Base-by-base conservation (phyloP, 176 grass and related monocot species). In the Elaeis guineensis region DNA sequence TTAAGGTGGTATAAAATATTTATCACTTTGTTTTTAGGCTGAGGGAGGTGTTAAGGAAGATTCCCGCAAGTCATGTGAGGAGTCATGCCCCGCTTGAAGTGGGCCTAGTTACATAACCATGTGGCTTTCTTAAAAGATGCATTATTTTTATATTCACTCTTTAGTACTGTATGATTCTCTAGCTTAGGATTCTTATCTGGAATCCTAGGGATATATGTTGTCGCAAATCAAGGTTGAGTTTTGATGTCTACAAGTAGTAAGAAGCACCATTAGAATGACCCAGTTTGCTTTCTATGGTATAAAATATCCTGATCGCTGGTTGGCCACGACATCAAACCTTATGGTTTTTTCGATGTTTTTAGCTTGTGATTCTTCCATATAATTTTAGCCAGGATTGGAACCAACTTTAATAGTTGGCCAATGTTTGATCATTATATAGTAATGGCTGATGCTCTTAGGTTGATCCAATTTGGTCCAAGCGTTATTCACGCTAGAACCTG, bases 111-210 rank as follows among this genome's bases (percentile, higher is more conserved):
- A 69, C 62, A n/a, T 23, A 51, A 16, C 12, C 61, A 59, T 53
- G 56, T 70, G 6, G 21, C 16, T 39, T 66, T 51, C 57, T 54
- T 54, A 70, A 67, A 66, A 66, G 74, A 19, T 25, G 21, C 4
- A n/a, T 35, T 55, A 48, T 67, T 75, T 78, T 78, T 58, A 78
- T 66, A 19, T 57, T 61, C 17, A 75, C 22, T 35, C 16, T 22
- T 39, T 67, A 67, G 61, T 62, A 71, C 25, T 50, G 60, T 78
- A 71, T 71, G 66, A 74, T 78, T 75, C 2, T 1, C 24, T 21
- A n/a, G 64, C 21, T 62, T 74, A 66, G 44, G 57, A 64, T 75
- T 82, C 60, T 81, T 78, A 25, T 75, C 55, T 75, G 70, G 70
- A 71, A 12, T 58, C 55, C 70, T 69, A 14, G 58, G 21, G 6